These are phyloP conservation scores for Sporothrix schenckii DNA, from an alignment of 2,329 filamentous ascomycete genomes.

Conservation along the genomic window DNA sequence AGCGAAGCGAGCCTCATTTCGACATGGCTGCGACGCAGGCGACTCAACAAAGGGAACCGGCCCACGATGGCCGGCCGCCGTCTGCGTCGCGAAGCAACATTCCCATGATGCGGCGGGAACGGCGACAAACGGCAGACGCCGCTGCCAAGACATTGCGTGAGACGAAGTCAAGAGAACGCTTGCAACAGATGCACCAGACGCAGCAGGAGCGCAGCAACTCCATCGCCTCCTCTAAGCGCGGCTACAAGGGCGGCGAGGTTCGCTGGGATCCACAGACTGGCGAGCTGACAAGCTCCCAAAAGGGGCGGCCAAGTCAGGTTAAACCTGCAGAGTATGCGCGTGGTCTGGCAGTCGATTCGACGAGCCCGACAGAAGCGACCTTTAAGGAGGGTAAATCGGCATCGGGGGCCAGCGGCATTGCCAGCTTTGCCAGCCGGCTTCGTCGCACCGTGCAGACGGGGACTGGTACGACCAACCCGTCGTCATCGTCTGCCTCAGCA, in stretches of 20 bases:
- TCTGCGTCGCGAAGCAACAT: constrained; percentile 46
- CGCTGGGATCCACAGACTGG: constrained; percentile 69
- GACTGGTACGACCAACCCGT: constrained; percentile 39
- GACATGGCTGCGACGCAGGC: constrained; percentile 35
- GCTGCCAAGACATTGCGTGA: constrained; percentile 46
- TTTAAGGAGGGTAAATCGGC: not conserved
- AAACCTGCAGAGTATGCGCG: constrained; percentile 56
- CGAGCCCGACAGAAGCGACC: constrained; percentile 24
- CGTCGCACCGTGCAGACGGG: constrained; percentile 44
- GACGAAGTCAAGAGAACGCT: constrained; percentile 46
- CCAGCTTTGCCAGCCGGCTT: constrained; percentile 52
- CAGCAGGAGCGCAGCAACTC: constrained; percentile 39
- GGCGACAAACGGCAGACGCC: constrained; percentile 50
- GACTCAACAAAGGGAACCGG: not conserved
- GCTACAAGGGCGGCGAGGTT: constrained; percentile 47
- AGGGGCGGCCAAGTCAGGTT: constrained; percentile 59
- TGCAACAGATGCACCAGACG: constrained; percentile 36
- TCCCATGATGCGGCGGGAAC: constrained; percentile 57
- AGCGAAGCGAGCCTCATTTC: constrained; percentile 28
- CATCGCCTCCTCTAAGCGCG: constrained; percentile 30
- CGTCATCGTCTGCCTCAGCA: not conserved
- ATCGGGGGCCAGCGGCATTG: constrained; percentile 40
- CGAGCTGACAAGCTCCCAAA: constrained; percentile 62
- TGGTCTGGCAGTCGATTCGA: constrained; percentile 39
- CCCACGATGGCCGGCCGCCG: constrained; percentile 18